Percentiles rank a stretch among this genome's conserved stretches.
These are phyloP conservation scores for Pythium oligandrum DNA, from an alignment of 352 stramenopile genomes.

Conservation along the genomic window DNA sequence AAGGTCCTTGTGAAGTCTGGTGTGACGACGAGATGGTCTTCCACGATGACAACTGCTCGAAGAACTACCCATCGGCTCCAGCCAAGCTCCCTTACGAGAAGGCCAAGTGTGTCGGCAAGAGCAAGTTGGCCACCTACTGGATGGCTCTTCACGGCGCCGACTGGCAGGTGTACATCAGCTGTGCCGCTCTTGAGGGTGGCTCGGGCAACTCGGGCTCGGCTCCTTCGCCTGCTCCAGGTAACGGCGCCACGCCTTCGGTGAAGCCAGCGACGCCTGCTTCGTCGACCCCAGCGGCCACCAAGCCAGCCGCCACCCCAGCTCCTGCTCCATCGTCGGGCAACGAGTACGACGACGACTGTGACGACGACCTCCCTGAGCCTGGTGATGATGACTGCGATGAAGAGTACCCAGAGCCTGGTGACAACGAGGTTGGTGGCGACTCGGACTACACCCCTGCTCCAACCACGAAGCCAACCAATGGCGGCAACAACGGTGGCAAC, in stretches of 20 bases:
- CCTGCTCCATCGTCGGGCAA: background rate
- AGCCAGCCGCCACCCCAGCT: background rate
- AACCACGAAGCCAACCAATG: no score
- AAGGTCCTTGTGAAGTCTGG: constrained; percentile 49
- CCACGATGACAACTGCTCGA: constrained; percentile 41
- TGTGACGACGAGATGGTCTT: constrained; percentile 44
- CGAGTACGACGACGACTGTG: constrained; percentile 2
- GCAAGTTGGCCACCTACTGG: constrained; percentile 35
- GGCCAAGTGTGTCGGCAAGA: constrained; percentile 33
- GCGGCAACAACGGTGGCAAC: background rate
- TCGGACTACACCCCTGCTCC: no score
- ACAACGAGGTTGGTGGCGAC: background rate
- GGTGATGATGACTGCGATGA: constrained; percentile 13
- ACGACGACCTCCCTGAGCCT: constrained; percentile 15
- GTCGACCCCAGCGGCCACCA: no score
- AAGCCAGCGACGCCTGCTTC: constrained; percentile 4
- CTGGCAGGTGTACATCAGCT: constrained; percentile 35
- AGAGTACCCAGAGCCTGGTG: constrained; percentile 9
- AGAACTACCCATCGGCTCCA: constrained; percentile 26
- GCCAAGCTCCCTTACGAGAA: constrained; percentile 38
- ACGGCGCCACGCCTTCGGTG: background rate
- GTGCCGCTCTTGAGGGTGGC: constrained; percentile 12
- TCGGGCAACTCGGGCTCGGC: background rate
- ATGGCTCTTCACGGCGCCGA: constrained; percentile 29
- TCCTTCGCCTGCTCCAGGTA: background rate